Base-by-base conservation (phyloP, 257 asterid species). In the Gentiana dahurica region DNA sequence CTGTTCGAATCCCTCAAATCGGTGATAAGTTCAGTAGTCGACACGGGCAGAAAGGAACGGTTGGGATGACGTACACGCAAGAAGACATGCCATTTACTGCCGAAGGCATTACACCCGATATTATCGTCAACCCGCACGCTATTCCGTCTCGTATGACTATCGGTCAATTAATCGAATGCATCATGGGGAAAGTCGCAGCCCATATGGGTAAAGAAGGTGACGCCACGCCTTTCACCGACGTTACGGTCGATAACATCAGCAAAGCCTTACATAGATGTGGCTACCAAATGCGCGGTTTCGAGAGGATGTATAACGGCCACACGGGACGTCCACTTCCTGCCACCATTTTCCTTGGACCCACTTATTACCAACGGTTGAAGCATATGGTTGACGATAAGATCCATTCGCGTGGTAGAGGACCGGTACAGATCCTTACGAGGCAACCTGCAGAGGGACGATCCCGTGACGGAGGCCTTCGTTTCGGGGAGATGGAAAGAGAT, bases 341-440 rank as follows among this genome's bases (percentile, higher is more conserved):
- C 56, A 49, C 57, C 57, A 49, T 64, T 37, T 64, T 64, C 46
- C 49, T 64, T 34, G 75, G 75, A 5, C 71, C 70, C 8, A 70
- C 67, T 37, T 70, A 70, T 50, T 64, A 64, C 66, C 75, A 64
- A 41, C 54, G 71, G 37, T 54, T 70, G 55, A 64, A 70, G 64
- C 75, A 70, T 51, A 64, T 70, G 75, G 75, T 70, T 41, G 75
- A 70, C 55, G 75, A 70, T n/a, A 70, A 70, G 59, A 65, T 70
- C 39, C 75, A 70, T 43, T 64, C 75, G 1, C 75, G 75, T 54
- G 64, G 64, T 5, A 57, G 71, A 2, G 75, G 75, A 13, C 75
- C 75, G 10, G 67, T 64, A n/a, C 71, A 64, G 58, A 70, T 64
- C 37, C 70, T 70, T 12, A 70, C 75, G 4, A 38, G 71, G 56